A percentile compares a stretch with the other conserved stretches of the same genome.
phyloP scores from a whole-genome alignment of 129 eudicot species.

The Tagetes erecta region DNA sequence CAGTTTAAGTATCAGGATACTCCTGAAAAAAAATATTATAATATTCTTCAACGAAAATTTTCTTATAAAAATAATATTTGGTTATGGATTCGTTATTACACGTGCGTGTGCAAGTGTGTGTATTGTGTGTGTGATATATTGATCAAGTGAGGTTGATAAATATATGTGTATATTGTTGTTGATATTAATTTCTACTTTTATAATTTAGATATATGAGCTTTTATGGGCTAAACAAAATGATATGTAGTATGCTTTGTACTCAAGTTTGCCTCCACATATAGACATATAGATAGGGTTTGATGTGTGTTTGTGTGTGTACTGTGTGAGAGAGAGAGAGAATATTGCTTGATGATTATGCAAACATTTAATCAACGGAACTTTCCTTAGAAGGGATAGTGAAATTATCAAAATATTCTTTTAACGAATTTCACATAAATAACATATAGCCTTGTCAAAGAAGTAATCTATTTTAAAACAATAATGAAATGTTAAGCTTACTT shows the following conservation, averaged over 20 bases:
- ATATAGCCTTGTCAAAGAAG: conserved; percentile 26
- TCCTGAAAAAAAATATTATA: no score
- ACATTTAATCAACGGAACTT: conserved; percentile 38
- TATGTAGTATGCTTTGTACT: conserved; percentile 37
- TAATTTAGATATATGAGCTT: neutral
- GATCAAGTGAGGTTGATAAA: conserved; percentile 1
- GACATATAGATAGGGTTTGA: conserved; percentile 26
- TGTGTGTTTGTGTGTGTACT: conserved; percentile 10
- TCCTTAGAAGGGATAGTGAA: conserved; percentile 46
- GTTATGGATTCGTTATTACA: no score
- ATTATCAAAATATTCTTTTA: conserved; percentile 27
- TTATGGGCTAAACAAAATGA: conserved; percentile 20
- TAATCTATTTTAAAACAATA: conserved; percentile 25
- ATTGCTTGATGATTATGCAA: conserved; percentile 34
- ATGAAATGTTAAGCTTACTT: neutral
- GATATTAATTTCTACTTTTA: neutral
- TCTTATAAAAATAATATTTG: no score
- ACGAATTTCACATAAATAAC: conserved; percentile 18
- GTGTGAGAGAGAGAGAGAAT: conserved; percentile 24
- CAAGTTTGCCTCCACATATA: conserved; percentile 31
- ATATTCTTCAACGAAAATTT: no score
- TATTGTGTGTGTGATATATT: neutral
- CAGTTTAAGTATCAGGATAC: no score
- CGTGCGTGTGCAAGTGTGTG: neutral
- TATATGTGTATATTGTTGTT: conserved; percentile 1